These are phyloP conservation scores for Pseudohyphozyma bogoriensis DNA, from an alignment of 768 basidiomycete genomes.

Conservation along the genomic window DNA sequence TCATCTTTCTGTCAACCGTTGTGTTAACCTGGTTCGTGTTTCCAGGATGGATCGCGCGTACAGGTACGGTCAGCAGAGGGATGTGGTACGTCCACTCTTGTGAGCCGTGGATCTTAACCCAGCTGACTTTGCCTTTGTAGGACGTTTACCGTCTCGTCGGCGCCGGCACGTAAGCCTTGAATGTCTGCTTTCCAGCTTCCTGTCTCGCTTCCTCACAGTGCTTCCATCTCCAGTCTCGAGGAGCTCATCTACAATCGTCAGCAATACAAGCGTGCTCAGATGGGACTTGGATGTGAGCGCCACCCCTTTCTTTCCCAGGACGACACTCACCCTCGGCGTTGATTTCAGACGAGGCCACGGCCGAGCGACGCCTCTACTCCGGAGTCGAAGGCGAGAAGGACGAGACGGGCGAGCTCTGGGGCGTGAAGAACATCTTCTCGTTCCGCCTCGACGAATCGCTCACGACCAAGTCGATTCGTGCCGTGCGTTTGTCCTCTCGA, in stretches of 20 bases:
- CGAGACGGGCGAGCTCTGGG: constrained; percentile 73
- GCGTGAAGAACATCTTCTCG: constrained; percentile 69
- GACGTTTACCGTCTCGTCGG: constrained; percentile 71
- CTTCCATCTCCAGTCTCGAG: constrained; percentile 44
- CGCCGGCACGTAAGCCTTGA: constrained; percentile 38
- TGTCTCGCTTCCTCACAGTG: neutral
- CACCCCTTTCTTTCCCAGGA: constrained; percentile 39
- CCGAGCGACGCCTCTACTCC: constrained; percentile 52
- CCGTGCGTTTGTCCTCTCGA: neutral
- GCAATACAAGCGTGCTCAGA: constrained; percentile 55
- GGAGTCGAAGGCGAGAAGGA: constrained; percentile 68
- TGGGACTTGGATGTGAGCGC: constrained; percentile 61
- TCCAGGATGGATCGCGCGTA: constrained; percentile 4
- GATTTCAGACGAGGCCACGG: constrained; percentile 4
- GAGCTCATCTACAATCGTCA: constrained; percentile 91
- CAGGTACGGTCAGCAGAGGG: constrained; percentile 69
- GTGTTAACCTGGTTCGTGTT: no score
- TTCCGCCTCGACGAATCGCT: constrained; percentile 59
- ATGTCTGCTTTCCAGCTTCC: neutral
- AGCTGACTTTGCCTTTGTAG: no score
- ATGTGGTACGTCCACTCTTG: no score
- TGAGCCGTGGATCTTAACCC: no score
- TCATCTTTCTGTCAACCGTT: no score
- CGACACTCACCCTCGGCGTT: neutral
- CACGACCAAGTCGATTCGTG: constrained; percentile 67